These are phyloP conservation scores for Aspergillus cristatus DNA, from an alignment of 495 filamentous ascomycete species.

Conservation along the genomic window DNA sequence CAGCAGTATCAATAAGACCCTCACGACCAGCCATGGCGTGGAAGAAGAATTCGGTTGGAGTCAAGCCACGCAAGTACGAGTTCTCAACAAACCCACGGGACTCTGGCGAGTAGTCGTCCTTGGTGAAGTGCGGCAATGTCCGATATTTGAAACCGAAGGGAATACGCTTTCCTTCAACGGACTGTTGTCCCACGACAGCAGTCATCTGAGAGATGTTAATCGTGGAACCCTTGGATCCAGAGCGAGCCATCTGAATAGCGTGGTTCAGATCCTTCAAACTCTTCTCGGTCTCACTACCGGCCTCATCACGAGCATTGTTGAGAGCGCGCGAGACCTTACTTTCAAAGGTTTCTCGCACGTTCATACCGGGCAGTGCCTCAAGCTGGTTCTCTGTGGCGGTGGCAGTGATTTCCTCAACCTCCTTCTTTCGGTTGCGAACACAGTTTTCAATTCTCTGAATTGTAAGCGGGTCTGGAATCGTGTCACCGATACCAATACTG, in stretches of 20 bases:
- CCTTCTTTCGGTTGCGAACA: slow-evolving; percentile 67
- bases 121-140: slow-evolving; percentile 94
- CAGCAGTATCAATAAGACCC: slow-evolving; percentile 98
- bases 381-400: slow-evolving; percentile 75
- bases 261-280: slow-evolving; percentile 94
- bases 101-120: slow-evolving; percentile 96
- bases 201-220: slow-evolving; percentile 99
- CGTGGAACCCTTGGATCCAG: slow-evolving; percentile 93
- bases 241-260: slow-evolving; percentile 87
- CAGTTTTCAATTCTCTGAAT: slow-evolving; percentile 74
- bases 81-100: slow-evolving; percentile 98
- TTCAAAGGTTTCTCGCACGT: slow-evolving; percentile 95
- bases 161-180: slow-evolving; percentile 97
- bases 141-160: slow-evolving; percentile 99
- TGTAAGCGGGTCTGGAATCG: slow-evolving; percentile 78
- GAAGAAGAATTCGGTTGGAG: slow-evolving; percentile 97
- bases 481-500: slow-evolving; percentile 97
- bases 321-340: slow-evolving; percentile 86
- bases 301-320: slow-evolving; percentile 91
- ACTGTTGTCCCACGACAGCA: slow-evolving; percentile 92
- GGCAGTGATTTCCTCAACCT: slow-evolving; percentile 63
- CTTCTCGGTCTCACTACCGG: slow-evolving; percentile 82
- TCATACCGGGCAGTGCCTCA: slow-evolving; percentile 92
- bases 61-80: slow-evolving; percentile 93
- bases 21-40: slow-evolving; percentile 99